These are phyloP conservation scores for Fusarium sp. DNA, from an alignment of 2,329 filamentous ascomycete genomes.

Conservation along the genomic window DNA sequence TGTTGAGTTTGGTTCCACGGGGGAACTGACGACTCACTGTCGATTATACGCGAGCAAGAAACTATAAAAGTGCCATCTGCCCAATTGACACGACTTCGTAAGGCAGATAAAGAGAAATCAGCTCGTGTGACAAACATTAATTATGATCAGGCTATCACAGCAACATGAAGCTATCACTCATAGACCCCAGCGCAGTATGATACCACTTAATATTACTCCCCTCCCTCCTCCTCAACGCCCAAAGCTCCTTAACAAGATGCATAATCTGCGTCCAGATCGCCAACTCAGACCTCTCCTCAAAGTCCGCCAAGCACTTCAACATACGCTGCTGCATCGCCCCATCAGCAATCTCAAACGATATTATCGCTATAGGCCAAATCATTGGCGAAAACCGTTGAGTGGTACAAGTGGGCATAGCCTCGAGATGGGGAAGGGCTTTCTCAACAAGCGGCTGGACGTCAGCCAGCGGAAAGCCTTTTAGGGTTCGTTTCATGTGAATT, in stretches of 20 bases:
- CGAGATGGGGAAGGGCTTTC: constrained; percentile 40
- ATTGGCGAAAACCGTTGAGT: constrained; percentile 39
- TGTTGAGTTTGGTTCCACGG: background rate
- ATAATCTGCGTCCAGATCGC: constrained; percentile 41
- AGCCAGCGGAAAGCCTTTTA: constrained; percentile 36
- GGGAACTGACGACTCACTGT: background rate
- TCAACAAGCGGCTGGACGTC: constrained; percentile 42
- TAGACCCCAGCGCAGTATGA: constrained; percentile 33
- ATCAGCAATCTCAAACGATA: constrained; percentile 38
- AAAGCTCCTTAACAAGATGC: constrained; percentile 35
- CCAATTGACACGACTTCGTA: background rate
- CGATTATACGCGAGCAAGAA: background rate
- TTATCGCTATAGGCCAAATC: constrained; percentile 43
- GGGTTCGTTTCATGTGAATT: constrained; percentile 44
- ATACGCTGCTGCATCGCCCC: constrained; percentile 36
- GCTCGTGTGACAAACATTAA: background rate
- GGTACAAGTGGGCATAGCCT: constrained; percentile 30
- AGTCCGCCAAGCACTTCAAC: constrained; percentile 29
- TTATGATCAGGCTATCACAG: background rate
- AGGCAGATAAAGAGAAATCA: background rate
- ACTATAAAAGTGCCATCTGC: background rate
- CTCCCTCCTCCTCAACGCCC: constrained; percentile 32
- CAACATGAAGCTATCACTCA: constrained; percentile 43
- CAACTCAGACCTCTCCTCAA: constrained; percentile 35
- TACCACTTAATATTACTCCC: constrained; percentile 40